Evolutionary conservation across 352 stramenopile species (phyloP).

Genomic region (Phytophthora kernoviae): DNA sequence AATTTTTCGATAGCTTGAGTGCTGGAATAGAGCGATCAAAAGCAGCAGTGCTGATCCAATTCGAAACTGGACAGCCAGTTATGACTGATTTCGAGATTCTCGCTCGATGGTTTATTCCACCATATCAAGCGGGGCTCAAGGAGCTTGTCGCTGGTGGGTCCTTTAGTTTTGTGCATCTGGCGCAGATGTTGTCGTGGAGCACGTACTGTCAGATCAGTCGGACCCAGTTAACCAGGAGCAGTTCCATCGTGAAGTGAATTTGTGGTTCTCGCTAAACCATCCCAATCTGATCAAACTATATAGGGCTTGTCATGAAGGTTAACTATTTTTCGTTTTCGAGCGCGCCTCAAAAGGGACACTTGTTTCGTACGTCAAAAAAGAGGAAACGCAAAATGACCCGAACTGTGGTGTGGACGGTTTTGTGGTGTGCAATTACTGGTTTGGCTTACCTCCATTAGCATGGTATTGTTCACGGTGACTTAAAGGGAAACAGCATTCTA

Average conservation of each 20-base stretch:
- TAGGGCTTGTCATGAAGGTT: conserved; percentile 4
- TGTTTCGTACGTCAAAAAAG: background rate
- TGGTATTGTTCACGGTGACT: conserved; percentile 6
- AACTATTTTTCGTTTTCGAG: conserved; percentile 6
- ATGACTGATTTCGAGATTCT: background rate
- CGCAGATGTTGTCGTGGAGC: conserved; percentile 7
- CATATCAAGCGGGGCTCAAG: conserved; percentile 3
- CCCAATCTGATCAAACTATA: conserved; percentile 10
- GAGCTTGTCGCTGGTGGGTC: background rate
- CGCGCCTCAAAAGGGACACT: background rate
- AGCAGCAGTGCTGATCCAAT: background rate
- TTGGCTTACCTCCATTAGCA: conserved; percentile 10
- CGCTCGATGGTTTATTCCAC: background rate
- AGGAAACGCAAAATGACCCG: background rate
- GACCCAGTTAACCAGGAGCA: background rate
- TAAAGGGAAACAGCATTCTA: conserved; percentile 10
- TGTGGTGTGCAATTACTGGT: background rate
- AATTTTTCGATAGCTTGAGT: background rate
- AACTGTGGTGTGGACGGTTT: background rate
- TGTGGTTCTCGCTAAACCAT: conserved; percentile 11
- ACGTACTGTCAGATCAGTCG: background rate
- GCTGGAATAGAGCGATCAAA: background rate
- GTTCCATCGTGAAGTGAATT: conserved; percentile 5
- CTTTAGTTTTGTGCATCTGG: conserved; percentile 2
- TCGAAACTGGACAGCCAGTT: background rate